These are phyloP conservation scores for Diaporthe capsici DNA, from an alignment of 2,329 filamentous ascomycete genomes.

Conservation along the genomic window DNA sequence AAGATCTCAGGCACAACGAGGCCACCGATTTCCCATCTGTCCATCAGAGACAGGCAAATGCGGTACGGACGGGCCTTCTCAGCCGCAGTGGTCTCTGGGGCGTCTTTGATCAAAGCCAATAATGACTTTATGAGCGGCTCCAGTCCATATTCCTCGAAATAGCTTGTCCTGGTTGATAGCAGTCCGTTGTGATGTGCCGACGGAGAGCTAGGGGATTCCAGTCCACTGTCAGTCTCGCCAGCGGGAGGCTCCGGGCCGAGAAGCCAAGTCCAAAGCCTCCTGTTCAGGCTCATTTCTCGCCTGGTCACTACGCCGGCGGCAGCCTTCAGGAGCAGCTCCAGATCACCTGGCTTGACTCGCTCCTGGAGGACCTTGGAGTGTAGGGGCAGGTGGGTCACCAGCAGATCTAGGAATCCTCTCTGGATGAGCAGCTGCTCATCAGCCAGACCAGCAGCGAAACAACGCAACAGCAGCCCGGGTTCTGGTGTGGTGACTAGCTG, in stretches of 20 bases:
- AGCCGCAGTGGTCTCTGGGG: slow-evolving; percentile 64
- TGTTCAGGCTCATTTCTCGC: slow-evolving; percentile 96
- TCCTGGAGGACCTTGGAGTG: slow-evolving; percentile 85
- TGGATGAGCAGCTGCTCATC: slow-evolving; percentile 95
- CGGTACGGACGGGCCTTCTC: slow-evolving; percentile 89
- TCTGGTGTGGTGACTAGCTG: slow-evolving; percentile 88
- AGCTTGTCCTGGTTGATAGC: slow-evolving; percentile 75
- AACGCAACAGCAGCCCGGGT: slow-evolving; percentile 89
- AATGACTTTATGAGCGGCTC: slow-evolving; percentile 81
- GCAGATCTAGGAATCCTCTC: slow-evolving; percentile 90
- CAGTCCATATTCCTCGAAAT: slow-evolving; percentile 87
- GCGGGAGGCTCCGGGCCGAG: slow-evolving; percentile 79
- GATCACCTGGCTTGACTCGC: slow-evolving; percentile 79
- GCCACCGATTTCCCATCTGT: slow-evolving; percentile 96
- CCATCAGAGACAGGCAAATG: slow-evolving; percentile 95
- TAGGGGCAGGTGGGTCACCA: slow-evolving; percentile 91
- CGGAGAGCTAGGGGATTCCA: slow-evolving; percentile 61
- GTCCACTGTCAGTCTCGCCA: slow-evolving; percentile 61
- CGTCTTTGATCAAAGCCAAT: slow-evolving; percentile 76
- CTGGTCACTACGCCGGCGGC: slow-evolving; percentile 90
- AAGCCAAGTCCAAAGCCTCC: slow-evolving; percentile 96
- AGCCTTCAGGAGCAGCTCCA: slow-evolving; percentile 85
- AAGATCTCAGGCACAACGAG: slow-evolving; percentile 91
- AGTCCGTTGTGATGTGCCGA: slow-evolving; percentile 60
- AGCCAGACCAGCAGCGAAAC: slow-evolving; percentile 89